Evolutionary conservation across 768 basidiomycete species (phyloP).

Genomic region (Lepiota venenata): DNA sequence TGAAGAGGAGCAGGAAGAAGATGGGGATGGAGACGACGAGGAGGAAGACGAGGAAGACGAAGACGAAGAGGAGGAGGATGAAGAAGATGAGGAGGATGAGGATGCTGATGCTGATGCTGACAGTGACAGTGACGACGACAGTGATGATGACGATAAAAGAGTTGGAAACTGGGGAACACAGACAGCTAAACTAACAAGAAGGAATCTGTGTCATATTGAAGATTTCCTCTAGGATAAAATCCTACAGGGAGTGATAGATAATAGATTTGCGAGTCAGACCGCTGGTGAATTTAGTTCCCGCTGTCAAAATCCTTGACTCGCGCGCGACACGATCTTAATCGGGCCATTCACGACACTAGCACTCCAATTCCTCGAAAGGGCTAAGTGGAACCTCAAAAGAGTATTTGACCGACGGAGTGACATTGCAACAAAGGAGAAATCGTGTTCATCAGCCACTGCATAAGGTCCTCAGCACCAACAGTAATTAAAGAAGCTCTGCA

Average conservation of each 20-base stretch:
- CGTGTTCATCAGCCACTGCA: conserved; percentile 84
- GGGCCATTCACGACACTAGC: too few species aligned
- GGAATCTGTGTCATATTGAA: background rate
- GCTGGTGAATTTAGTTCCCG: too few species aligned
- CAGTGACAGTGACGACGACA: background rate
- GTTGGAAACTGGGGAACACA: background rate
- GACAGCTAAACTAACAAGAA: background rate
- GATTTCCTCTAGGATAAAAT: too few species aligned
- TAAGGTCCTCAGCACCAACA: conserved; percentile 80
- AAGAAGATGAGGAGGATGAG: background rate
- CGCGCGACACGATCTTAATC: too few species aligned
- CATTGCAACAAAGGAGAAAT: conserved; percentile 45
- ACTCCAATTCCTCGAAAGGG: too few species aligned
- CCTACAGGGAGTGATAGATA: too few species aligned
- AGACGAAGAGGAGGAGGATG: conserved; percentile 1
- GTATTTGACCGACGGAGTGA: too few species aligned
- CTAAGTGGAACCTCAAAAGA: too few species aligned
- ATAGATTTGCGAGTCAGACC: too few species aligned
- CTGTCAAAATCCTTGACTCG: too few species aligned
- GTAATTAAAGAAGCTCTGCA: conserved; percentile 76
- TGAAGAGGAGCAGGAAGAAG: conserved; percentile 34
- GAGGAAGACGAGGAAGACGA: conserved; percentile 7
- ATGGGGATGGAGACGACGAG: conserved; percentile 16
- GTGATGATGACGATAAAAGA: background rate
- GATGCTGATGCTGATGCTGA: background rate